Percentiles rank a stretch among this genome's conserved stretches.
Evolutionary conservation across 768 basidiomycete species (phyloP).

Genomic region (Collybiopsis luxurians): DNA sequence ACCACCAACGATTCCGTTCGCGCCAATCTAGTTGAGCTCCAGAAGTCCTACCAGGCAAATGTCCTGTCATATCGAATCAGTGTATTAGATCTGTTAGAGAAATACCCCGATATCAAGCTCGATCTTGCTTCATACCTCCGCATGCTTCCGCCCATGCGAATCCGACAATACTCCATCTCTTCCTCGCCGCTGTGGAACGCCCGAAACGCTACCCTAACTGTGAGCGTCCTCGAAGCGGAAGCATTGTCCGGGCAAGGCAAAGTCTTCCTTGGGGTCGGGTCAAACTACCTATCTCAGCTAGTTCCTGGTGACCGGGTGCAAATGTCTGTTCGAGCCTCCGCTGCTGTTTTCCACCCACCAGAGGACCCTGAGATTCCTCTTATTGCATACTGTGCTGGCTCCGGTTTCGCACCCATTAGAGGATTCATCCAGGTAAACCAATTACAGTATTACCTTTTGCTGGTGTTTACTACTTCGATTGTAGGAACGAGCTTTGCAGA

Average conservation of each 20-base stretch:
- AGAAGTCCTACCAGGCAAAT: slow-evolving; percentile 26
- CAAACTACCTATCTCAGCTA: slow-evolving; percentile 40
- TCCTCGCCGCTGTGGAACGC: slow-evolving; percentile 46
- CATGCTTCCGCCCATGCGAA: slow-evolving; percentile 44
- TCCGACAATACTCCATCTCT: slow-evolving; percentile 51
- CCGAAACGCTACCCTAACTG: slow-evolving; percentile 38
- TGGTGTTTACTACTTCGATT: neutral
- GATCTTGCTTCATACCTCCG: slow-evolving; percentile 35
- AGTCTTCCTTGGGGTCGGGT: slow-evolving; percentile 43
- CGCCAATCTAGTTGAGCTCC: slow-evolving; percentile 26
- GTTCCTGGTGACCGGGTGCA: slow-evolving; percentile 39
- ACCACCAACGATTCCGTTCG: slow-evolving; percentile 23
- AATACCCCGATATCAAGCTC: slow-evolving; percentile 29
- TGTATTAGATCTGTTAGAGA: slow-evolving; percentile 41
- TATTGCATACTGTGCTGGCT: slow-evolving; percentile 45
- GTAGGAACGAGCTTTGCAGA: slow-evolving; percentile 44
- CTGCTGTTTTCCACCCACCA: slow-evolving; percentile 42
- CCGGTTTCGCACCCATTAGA: slow-evolving; percentile 48
- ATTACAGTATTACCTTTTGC: too few species aligned
- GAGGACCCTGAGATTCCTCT: slow-evolving; percentile 36
- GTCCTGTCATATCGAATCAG: slow-evolving; percentile 35
- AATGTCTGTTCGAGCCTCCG: slow-evolving; percentile 38
- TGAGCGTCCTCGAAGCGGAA: slow-evolving; percentile 40
- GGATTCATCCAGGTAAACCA: slow-evolving; percentile 36
- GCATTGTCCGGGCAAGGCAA: slow-evolving; percentile 29